Conservation (phyloP, 1,139 yeast species). For the Diutina mesorugosa region DNA sequence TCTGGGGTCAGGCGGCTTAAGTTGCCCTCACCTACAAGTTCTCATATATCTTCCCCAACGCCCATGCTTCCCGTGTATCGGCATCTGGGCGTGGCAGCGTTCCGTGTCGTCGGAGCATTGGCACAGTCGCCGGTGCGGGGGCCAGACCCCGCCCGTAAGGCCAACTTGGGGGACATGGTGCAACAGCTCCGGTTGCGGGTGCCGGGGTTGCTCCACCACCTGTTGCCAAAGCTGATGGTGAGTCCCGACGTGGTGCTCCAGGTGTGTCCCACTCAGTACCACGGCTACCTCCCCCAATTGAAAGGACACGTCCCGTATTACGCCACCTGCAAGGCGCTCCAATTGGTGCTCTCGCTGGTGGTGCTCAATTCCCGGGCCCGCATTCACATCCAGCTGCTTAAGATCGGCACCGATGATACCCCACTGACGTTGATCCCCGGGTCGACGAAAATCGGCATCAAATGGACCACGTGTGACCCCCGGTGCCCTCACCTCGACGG, state of each 20-base stretch:
- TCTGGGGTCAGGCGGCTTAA: not conserved
- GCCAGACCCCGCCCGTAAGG: conserved; percentile 15
- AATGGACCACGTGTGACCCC: conserved; percentile 52
- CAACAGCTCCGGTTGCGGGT: conserved; percentile 38
- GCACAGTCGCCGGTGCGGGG: not conserved
- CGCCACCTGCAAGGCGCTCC: conserved; percentile 40
- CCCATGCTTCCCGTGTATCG: not conserved
- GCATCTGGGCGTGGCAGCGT: not conserved
- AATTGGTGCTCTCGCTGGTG: conserved; percentile 39
- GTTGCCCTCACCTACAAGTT: not conserved
- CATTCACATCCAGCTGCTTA: conserved; percentile 37
- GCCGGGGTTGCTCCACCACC: conserved; percentile 40
- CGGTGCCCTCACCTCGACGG: conserved; percentile 32
- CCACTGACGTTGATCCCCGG: conserved; percentile 23
- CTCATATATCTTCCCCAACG: not conserved
- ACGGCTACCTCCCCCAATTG: conserved; percentile 39
- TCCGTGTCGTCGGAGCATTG: not conserved
- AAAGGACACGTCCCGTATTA: conserved; percentile 48
- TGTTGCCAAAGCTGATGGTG: conserved; percentile 37
- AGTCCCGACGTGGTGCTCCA: conserved; percentile 37
- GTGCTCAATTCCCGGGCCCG: conserved; percentile 36
- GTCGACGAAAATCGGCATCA: conserved; percentile 40
- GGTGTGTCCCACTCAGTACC: conserved; percentile 41
- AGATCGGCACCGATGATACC: conserved; percentile 12
- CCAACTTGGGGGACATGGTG: conserved; percentile 51